Conservation (phyloP, 2,329 filamentous ascomycete genomes). For the Rugonectria rugulosa region DNA sequence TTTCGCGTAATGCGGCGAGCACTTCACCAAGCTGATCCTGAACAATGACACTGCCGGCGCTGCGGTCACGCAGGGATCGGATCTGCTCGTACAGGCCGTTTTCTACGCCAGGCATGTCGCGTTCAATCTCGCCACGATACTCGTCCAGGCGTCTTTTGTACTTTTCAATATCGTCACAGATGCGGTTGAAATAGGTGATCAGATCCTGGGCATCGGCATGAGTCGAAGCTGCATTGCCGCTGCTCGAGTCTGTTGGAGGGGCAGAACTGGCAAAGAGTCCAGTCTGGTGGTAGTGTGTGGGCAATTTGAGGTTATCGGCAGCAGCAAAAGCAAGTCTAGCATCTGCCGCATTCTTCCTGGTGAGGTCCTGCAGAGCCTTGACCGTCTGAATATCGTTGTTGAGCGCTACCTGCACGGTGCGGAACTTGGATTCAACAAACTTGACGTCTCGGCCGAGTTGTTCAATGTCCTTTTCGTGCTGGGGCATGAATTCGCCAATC, state of each 20-base stretch:
- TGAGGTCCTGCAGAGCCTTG: slow-evolving; percentile 65
- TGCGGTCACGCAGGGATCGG: slow-evolving; percentile 45
- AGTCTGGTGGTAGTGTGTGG: slow-evolving; percentile 61
- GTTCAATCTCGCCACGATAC: slow-evolving; percentile 55
- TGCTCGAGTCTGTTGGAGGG: slow-evolving; percentile 38
- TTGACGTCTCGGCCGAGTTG: slow-evolving; percentile 56
- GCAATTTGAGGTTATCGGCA: slow-evolving; percentile 77
- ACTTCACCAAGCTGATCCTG: slow-evolving; percentile 51
- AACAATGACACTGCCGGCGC: slow-evolving; percentile 40
- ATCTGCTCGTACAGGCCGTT: slow-evolving; percentile 56
- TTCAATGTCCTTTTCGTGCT: slow-evolving; percentile 58
- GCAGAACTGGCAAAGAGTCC: slow-evolving; percentile 51
- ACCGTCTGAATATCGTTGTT: slow-evolving; percentile 69
- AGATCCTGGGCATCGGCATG: slow-evolving; percentile 52
- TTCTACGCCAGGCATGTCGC: slow-evolving; percentile 57
- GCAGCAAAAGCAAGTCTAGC: slow-evolving; percentile 76
- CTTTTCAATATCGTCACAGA: slow-evolving; percentile 52
- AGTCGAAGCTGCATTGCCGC: slow-evolving; percentile 44
- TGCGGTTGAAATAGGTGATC: slow-evolving; percentile 55
- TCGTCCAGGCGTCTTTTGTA: slow-evolving; percentile 54
- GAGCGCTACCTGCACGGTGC: slow-evolving; percentile 53
- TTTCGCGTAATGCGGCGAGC: slow-evolving; percentile 48
- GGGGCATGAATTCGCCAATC: slow-evolving; percentile 72
- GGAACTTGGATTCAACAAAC: slow-evolving; percentile 59
- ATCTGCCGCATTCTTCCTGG: slow-evolving; percentile 71